Conservation (phyloP, 352 stramenopile species). For the Pythium chondricola region DNA sequence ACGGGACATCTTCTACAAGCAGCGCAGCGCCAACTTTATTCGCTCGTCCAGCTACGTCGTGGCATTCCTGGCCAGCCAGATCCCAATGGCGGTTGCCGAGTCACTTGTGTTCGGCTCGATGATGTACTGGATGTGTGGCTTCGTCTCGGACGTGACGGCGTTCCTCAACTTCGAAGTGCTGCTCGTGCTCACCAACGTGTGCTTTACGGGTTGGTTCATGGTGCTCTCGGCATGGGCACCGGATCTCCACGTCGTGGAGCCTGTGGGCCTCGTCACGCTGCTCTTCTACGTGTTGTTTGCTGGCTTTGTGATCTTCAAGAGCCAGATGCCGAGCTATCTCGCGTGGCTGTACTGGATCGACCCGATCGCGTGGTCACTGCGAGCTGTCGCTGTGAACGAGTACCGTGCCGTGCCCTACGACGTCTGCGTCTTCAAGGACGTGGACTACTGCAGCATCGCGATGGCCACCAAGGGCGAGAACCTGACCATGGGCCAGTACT, state of each 20-base stretch:
- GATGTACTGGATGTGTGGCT: conserved; percentile 75
- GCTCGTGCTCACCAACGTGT: conserved; percentile 24
- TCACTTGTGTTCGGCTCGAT: conserved; percentile 65
- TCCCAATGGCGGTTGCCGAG: conserved; percentile 35
- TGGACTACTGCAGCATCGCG: conserved; percentile 25
- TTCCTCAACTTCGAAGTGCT: conserved; percentile 29
- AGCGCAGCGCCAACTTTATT: conserved; percentile 55
- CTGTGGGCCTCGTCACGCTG: conserved; percentile 20
- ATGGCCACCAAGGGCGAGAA: not conserved
- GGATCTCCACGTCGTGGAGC: conserved; percentile 21
- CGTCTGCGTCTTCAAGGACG: conserved; percentile 15
- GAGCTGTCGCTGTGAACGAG: conserved; percentile 21
- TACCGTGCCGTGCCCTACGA: conserved; percentile 19
- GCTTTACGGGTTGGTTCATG: conserved; percentile 24
- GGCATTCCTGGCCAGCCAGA: conserved; percentile 14
- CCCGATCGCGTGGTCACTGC: conserved; percentile 28
- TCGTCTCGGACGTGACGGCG: not conserved
- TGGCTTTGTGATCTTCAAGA: conserved; percentile 29
- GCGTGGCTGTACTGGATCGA: conserved; percentile 35
- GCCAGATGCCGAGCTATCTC: conserved; percentile 22
- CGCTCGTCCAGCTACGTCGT: conserved; percentile 53
- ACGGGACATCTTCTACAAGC: conserved; percentile 56
- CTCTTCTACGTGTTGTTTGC: conserved; percentile 30
- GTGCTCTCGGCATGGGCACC: conserved; percentile 14
- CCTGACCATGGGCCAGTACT: conserved; percentile 25